phyloP scores from a whole-genome alignment of 495 filamentous ascomycete genomes.

The Chaetomium cochliodes region DNA sequence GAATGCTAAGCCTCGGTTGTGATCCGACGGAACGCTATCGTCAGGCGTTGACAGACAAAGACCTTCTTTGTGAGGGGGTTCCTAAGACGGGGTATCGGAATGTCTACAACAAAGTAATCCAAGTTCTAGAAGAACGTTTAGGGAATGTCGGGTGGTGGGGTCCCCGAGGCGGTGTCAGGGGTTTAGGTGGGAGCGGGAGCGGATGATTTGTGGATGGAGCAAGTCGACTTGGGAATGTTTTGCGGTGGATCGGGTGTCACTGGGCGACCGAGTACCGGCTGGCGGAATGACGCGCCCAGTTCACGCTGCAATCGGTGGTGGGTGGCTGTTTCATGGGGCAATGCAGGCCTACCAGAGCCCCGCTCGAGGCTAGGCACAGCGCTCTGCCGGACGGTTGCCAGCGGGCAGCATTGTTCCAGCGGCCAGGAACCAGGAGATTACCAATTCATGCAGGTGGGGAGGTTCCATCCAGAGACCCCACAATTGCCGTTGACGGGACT shows the following conservation, averaged over 20 bases:
- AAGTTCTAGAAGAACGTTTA: slow-evolving; percentile 15
- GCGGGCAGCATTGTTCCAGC: slow-evolving; percentile 17
- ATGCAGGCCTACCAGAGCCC: slow-evolving; percentile 15
- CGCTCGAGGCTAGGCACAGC: slow-evolving; percentile 9
- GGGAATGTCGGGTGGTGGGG: slow-evolving; percentile 17
- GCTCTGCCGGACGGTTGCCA: slow-evolving; percentile 20
- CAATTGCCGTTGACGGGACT: background rate
- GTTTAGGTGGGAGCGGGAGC: slow-evolving; percentile 8
- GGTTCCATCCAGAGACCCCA: background rate
- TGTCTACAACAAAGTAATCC: slow-evolving; percentile 5
- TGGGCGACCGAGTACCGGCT: slow-evolving; percentile 3
- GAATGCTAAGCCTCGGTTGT: background rate
- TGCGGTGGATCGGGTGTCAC: slow-evolving; percentile 9
- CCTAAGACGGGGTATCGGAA: slow-evolving; percentile 16
- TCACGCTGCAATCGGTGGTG: slow-evolving; percentile 12
- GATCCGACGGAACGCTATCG: slow-evolving; percentile 5
- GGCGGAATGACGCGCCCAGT: slow-evolving; percentile 23
- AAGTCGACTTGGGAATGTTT: slow-evolving; percentile 6
- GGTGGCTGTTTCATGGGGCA: slow-evolving; percentile 18
- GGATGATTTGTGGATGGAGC: background rate
- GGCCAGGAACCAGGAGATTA: slow-evolving; percentile 5
- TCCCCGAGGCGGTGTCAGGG: slow-evolving; percentile 22
- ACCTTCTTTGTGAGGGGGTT: background rate
- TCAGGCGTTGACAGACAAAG: slow-evolving; percentile 13
- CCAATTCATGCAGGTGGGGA: slow-evolving; percentile 14